These are phyloP conservation scores for Musa itinerans DNA, from an alignment of 176 grass and related monocot species.

Conservation along the genomic window DNA sequence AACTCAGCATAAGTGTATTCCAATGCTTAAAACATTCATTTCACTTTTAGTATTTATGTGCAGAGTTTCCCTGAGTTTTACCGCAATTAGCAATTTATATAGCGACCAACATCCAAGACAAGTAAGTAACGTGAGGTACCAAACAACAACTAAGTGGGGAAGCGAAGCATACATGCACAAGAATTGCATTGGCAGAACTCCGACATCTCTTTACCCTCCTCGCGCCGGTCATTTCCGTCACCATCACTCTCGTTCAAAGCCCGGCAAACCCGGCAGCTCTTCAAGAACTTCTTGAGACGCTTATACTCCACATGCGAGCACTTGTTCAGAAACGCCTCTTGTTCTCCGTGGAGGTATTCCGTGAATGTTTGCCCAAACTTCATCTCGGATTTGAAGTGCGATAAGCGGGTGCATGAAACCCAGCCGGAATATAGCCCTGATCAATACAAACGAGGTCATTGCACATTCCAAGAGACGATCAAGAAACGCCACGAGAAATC, in stretches of 20 bases:
- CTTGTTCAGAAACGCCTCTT: constrained; percentile 46
- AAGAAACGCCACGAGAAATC: no score
- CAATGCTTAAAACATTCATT: no score
- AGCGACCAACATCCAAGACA: no score
- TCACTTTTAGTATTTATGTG: no score
- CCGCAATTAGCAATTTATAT: no score
- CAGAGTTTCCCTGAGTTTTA: no score
- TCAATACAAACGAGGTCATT: no score
- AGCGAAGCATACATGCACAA: constrained; percentile 44
- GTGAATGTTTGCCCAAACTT: constrained; percentile 59
- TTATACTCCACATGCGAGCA: constrained; percentile 65
- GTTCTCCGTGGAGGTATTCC: constrained; percentile 52
- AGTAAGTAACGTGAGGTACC: no score
- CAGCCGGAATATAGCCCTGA: no score
- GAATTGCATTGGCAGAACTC: constrained; percentile 45
- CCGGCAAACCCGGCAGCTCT: constrained; percentile 45
- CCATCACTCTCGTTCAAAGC: constrained; percentile 15
- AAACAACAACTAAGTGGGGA: background rate
- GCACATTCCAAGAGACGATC: no score
- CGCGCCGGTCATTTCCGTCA: constrained; percentile 15
- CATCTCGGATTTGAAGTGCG: constrained; percentile 15
- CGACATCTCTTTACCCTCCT: constrained; percentile 19
- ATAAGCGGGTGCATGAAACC: no score
- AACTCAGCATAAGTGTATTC: no score
- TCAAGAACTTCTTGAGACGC: constrained; percentile 64